Conservation (phyloP, 306 rosid species). For the Cicer arietinum region DNA sequence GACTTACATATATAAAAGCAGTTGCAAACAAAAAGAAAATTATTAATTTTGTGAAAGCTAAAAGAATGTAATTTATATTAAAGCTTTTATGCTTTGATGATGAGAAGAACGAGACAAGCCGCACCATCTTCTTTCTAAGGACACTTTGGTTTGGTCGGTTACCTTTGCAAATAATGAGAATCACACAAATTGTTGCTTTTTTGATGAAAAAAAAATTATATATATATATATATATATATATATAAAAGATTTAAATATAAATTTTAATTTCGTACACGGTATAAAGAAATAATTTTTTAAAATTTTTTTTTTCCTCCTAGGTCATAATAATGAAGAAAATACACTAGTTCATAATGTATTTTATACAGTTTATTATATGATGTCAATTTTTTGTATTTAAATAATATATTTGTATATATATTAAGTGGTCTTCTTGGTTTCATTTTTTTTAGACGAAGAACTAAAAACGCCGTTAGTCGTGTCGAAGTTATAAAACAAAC, state of each 20-base stretch:
- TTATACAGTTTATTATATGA: no score
- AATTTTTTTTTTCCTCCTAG: no score
- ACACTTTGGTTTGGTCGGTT: slow-evolving; percentile 46
- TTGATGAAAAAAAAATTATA: slow-evolving; percentile 11
- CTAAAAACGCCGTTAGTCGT: background rate
- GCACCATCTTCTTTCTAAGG: slow-evolving; percentile 8
- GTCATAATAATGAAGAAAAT: background rate
- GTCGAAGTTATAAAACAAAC: background rate
- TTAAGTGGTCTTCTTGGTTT: no score
- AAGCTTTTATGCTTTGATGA: background rate
- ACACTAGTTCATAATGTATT: background rate
- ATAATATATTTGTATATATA: no score
- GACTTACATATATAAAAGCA: no score
- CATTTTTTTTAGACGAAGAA: no score
- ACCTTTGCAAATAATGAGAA: slow-evolving; percentile 41
- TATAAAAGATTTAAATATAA: background rate
- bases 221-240: background rate
- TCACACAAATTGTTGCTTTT: slow-evolving; percentile 37
- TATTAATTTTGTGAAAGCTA: slow-evolving; percentile 10
- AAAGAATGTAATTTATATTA: no score
- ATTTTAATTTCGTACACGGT: no score
- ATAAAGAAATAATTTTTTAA: no score
- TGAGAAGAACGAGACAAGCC: slow-evolving; percentile 34
- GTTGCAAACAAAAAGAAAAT: background rate
- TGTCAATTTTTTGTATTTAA: no score